Evolutionary conservation across 371 early-diverging fungal genomes (phyloP).

Genomic region (Smittium culicis): DNA sequence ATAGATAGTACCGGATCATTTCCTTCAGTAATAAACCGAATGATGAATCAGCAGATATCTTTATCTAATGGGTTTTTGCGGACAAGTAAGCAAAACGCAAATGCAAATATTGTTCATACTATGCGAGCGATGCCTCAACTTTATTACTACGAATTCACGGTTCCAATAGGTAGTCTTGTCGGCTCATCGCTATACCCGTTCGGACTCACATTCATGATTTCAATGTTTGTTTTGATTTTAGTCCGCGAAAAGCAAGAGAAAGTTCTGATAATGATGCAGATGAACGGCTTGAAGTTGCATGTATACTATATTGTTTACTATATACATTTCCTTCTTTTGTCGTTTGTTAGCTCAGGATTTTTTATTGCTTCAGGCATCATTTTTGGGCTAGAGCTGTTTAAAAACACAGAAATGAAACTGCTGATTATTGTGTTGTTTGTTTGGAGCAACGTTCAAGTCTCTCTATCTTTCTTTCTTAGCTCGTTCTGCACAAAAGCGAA

Average conservation of each 20-base stretch:
- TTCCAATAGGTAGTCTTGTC: slow-evolving; percentile 39
- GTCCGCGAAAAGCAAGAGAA: slow-evolving; percentile 58
- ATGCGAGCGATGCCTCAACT: slow-evolving; percentile 40
- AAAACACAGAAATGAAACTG: slow-evolving; percentile 35
- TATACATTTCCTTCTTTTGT: slow-evolving; percentile 46
- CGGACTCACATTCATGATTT: slow-evolving; percentile 54
- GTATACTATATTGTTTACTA: slow-evolving; percentile 49
- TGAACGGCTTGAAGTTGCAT: slow-evolving; percentile 49
- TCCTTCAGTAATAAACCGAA: slow-evolving; percentile 39
- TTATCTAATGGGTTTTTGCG: slow-evolving; percentile 37
- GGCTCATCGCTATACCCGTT: slow-evolving; percentile 54
- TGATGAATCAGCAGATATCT: slow-evolving; percentile 34
- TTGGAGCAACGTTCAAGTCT: slow-evolving; percentile 50
- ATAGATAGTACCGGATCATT: slow-evolving; percentile 34
- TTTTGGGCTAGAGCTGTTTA: slow-evolving; percentile 44
- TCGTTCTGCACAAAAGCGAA: slow-evolving; percentile 42
- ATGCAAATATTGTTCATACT: slow-evolving; percentile 42
- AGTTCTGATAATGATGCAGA: slow-evolving; percentile 53
- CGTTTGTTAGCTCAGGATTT: slow-evolving; percentile 36
- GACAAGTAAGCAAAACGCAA: slow-evolving; percentile 15
- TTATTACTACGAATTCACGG: slow-evolving; percentile 26
- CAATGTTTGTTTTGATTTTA: slow-evolving; percentile 50
- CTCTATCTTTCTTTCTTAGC: slow-evolving; percentile 46
- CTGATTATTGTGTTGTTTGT: slow-evolving; percentile 43
- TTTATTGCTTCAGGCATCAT: slow-evolving; percentile 43